Conservation (phyloP, 2,329 filamentous ascomycete species). For the Pleoardoris graminearum region DNA sequence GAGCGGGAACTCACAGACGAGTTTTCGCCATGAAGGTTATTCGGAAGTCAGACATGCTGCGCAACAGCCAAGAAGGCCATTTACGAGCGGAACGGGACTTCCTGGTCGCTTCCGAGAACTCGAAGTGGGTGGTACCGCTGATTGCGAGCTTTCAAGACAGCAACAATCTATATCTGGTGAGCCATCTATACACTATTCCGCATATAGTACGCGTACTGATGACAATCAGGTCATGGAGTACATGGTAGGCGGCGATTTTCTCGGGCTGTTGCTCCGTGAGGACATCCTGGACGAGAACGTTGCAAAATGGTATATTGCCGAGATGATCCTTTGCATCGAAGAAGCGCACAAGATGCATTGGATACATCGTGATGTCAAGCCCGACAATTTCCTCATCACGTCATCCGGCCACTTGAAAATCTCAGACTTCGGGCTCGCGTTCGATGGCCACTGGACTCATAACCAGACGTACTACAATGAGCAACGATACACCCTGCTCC, state of each 20-base stretch:
- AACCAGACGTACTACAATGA: slow-evolving; percentile 84
- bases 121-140: slow-evolving; percentile 85
- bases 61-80: slow-evolving; percentile 89
- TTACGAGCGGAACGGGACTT: slow-evolving; percentile 90
- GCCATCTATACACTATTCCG: neutral
- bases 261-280: slow-evolving; percentile 82
- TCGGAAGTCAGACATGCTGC: slow-evolving; percentile 88
- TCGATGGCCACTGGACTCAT: slow-evolving; percentile 94
- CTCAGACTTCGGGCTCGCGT: slow-evolving; percentile 93
- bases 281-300: slow-evolving; percentile 78
- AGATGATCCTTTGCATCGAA: slow-evolving; percentile 95
- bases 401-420: slow-evolving; percentile 90
- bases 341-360: slow-evolving; percentile 85
- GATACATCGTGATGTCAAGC: slow-evolving; percentile 96
- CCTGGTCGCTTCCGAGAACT: slow-evolving; percentile 84
- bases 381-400: slow-evolving; percentile 93
- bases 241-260: slow-evolving; percentile 94
- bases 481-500: slow-evolving; percentile 76
- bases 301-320: slow-evolving; percentile 85
- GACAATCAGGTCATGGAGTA: slow-evolving; percentile 77
- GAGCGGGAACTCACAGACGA: slow-evolving; percentile 41
- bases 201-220: neutral
- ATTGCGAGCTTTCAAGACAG: slow-evolving; percentile 88
- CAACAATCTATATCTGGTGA: slow-evolving; percentile 75
- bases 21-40: slow-evolving; percentile 98